These are phyloP conservation scores for Pichia membranifaciens DNA, from an alignment of 805 yeast species.

Conservation along the genomic window DNA sequence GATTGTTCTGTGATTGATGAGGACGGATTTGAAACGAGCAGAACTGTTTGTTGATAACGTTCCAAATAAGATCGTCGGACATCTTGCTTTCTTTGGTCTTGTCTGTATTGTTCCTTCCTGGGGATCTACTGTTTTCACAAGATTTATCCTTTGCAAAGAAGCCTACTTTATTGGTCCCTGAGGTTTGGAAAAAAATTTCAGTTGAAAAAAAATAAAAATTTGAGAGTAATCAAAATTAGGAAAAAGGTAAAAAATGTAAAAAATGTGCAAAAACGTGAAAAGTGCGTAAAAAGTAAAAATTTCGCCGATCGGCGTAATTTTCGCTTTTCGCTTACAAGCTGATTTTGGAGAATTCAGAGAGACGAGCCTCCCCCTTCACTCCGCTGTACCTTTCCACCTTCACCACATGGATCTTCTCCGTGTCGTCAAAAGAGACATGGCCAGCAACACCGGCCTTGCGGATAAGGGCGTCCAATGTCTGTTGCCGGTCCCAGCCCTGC, in stretches of 20 bases:
- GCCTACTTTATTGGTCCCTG: not conserved
- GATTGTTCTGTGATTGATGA: conserved; percentile 72
- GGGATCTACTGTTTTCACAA: not conserved
- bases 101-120: too few species aligned
- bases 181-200: not conserved
- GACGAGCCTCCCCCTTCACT: not conserved
- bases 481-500: conserved; percentile 71
- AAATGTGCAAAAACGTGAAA: not conserved
- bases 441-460: conserved; percentile 56
- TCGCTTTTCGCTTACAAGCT: not conserved
- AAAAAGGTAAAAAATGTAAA: not conserved
- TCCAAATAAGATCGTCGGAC: conserved; percentile 76
- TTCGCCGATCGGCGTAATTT: conserved; percentile 2
- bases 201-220: not conserved
- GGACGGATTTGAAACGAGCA: conserved; percentile 78
- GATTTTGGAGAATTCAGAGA: not conserved
- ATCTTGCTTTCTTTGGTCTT: conserved; percentile 1
- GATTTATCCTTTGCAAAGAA: not conserved
- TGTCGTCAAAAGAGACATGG: not conserved
- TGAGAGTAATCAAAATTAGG: too few species aligned
- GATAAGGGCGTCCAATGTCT: conserved; percentile 67
- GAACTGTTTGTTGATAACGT: conserved; percentile 89
- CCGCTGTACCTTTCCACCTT: conserved; percentile 51
- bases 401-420: not conserved
- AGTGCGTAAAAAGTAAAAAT: not conserved